Base-by-base conservation (phyloP, 176 grass and related monocot species). In the Bromus sterilis region DNA sequence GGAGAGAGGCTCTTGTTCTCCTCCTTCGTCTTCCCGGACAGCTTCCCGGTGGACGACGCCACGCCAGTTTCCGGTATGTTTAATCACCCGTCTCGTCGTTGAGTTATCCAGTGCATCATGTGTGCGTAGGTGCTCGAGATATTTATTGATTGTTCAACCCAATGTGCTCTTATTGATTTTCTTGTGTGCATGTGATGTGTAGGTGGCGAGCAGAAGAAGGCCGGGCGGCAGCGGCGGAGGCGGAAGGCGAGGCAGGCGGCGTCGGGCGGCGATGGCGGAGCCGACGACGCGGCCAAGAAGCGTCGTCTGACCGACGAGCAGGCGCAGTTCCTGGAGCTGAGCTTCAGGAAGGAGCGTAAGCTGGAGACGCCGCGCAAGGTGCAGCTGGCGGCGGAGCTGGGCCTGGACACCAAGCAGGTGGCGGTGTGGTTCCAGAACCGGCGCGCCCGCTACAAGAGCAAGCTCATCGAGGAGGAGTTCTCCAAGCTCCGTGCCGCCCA, bases 401-500 rank as follows among this genome's bases (percentile, higher is more conserved):
- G 92, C 21, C 86, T 98, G 16, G 95, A 98, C 34, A 83, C 81
- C 20, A 98, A 98, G 80, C 95, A 98, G 74, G 90, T 98, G 31
- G 95, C 95, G 33, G 92, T 98, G 12, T 98, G 95, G 95, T 98
- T 98, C 78, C 92, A 98, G 90, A 98, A 98, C 83, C 89, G 95
- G 39, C 88, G 95, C 11, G 92, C 95, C 2, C 86, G 95, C 30
- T 88, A 98, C 95, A 98, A 98, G 88, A 93, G 75, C 83, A 98
- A 98, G 86, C 90, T 94, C 80, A 84, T 98, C 28, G 95, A 94
- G 80, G 90, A 94, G 66, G 95, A 92, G 86, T 98, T 93, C 82
- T 23, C 75, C 74, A 90, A 91, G 86, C 95, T 98, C 56, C 87
- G 89, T 57, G 87, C 90, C 39, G 81, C 88, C 51, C 95, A 97